Evolutionary conservation across 306 rosid species (phyloP), one percentile per base, ranked within the genome.

Genomic region (Cicer yamashitae): DNA sequence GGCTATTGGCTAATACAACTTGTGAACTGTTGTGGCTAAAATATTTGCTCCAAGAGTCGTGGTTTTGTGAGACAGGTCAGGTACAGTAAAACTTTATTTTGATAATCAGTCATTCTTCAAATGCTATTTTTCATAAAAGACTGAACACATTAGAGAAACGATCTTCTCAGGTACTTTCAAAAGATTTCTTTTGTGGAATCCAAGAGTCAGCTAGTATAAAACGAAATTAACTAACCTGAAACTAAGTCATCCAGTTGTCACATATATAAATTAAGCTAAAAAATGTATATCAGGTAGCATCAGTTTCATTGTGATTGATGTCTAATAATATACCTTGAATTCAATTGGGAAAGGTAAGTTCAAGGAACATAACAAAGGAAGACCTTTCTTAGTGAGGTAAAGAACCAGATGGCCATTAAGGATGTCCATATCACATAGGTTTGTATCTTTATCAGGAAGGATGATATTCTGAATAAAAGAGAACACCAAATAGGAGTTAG

Each of bases 391-490:
- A 71, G 79, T 86, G 82, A 94, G 79, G 74, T 59, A 87, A 84
- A 91, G 97, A 85, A 94, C 96, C 82, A 94, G 83, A 87, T 90
- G 92, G 46, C 91, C 90, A 81, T 87, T 77, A 81, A 87, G 89
- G 37, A 94, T 80, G 80, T 94, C 98, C 98, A 91, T 88, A 71
- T 91, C 98, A 80, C 85, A 86, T 68, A 94, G 40, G 76, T 79
- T 85, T 69, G 60, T 81, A 71, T 91, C 94, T 68, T 75, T 73
- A 81, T 79, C 80, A 10, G 96, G 93, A 81, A 94, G 82, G 74
- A 90, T 72, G 80, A 87, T 57, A 83, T 85, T 89, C 98, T 94
- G 86, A 87, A 71, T 22, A 30, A 79, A 68, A 56, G 71, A 75
- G 57, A 48, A 79, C 8, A 60, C 52, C 38, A 77, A 60, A 38